Conservation (phyloP, 441 rosid species). For the Biscutella auriculata region DNA sequence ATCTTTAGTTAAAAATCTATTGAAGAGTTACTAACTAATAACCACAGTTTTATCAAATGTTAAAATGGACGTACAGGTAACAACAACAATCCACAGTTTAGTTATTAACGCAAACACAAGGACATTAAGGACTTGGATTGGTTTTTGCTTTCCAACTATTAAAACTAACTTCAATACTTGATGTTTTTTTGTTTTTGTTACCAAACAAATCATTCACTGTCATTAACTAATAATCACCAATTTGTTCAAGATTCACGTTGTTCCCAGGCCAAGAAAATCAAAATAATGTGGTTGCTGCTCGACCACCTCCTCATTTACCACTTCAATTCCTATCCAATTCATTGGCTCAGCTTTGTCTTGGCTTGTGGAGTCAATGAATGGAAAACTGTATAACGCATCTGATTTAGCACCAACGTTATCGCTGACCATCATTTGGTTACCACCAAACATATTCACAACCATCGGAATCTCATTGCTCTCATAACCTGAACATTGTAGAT, state of each 20-base stretch:
- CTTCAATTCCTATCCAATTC: slow-evolving; percentile 11
- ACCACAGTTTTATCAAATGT: background rate
- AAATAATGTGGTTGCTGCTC: slow-evolving; percentile 47
- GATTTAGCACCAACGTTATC: slow-evolving; percentile 18
- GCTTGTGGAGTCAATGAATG: slow-evolving; percentile 16
- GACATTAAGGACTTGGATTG: background rate
- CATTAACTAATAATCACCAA: background rate
- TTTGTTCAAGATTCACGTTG: slow-evolving; percentile 29
- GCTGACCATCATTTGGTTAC: slow-evolving; percentile 16
- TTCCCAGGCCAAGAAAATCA: slow-evolving; percentile 96
- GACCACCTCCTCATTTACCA: slow-evolving; percentile 11
- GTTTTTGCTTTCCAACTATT: background rate
- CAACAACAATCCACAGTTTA: slow-evolving; percentile 2
- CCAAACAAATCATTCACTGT: background rate
- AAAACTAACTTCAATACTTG: background rate
- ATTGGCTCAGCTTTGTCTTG: slow-evolving; percentile 8
- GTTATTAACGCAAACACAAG: slow-evolving; percentile 2
- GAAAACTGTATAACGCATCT: slow-evolving; percentile 23
- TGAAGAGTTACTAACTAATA: background rate
- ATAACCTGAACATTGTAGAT: slow-evolving; percentile 28
- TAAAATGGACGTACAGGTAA: background rate
- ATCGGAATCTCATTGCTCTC: slow-evolving; percentile 22
- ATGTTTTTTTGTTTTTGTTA: background rate
- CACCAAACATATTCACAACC: slow-evolving; percentile 15
- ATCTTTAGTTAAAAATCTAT: background rate